phyloP scores from a whole-genome alignment of 768 basidiomycete species.

The Phaffia tasmanica region DNA sequence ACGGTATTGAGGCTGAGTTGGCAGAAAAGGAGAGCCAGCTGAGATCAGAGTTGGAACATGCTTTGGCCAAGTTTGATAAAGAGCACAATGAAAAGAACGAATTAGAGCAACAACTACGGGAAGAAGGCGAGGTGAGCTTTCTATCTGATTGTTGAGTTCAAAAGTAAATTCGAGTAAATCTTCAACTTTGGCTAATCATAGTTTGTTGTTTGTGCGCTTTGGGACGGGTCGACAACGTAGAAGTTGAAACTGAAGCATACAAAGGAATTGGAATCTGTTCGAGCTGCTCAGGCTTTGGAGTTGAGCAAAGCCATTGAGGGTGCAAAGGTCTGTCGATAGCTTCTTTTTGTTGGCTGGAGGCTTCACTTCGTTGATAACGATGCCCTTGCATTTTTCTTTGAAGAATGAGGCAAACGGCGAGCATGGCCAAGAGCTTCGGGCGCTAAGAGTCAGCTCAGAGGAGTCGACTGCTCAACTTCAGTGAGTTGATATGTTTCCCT shows the following conservation, averaged over 20 bases:
- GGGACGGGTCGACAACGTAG: background rate
- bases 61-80: background rate
- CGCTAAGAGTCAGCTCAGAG: background rate
- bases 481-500: background rate
- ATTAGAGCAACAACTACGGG: background rate
- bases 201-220: background rate
- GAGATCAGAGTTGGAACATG: slow-evolving; percentile 1
- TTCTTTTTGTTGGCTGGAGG: background rate
- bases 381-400: background rate
- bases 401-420: slow-evolving; percentile 10
- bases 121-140: background rate
- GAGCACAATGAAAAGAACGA: slow-evolving; percentile 15
- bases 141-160: background rate
- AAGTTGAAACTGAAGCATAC: slow-evolving; percentile 5
- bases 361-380: background rate
- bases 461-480: slow-evolving; percentile 19
- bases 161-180: background rate
- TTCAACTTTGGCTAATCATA: no score
- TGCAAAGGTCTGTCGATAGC: slow-evolving; percentile 3
- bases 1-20: no score
- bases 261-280: slow-evolving; percentile 5
- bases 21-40: background rate
- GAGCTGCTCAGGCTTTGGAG: slow-evolving; percentile 12
- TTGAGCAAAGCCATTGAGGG: slow-evolving; percentile 7
- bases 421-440: no score